Evolutionary conservation across 1,284 basidiomycete species (phyloP), one percentile per base, ranked within the genome.

Genomic region (Hymenochaete sp.): DNA sequence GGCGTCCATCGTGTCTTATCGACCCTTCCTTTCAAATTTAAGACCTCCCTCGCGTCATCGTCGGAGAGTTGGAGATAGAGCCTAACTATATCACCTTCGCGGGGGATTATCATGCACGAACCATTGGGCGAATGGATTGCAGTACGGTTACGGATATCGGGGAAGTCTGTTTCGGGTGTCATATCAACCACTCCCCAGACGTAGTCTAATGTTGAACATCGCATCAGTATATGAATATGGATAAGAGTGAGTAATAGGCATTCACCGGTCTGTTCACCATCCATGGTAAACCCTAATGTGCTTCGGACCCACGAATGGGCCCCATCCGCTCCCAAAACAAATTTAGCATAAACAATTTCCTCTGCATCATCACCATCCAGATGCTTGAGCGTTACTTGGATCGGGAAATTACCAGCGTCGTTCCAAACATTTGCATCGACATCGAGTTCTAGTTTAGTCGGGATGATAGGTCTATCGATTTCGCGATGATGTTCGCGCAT

Each of bases 271-370:
- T 83, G 79, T 57, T 87, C 83, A 14, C 87, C 87, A 50, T 85
- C 75, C 80, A 89, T 82, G 2, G 68, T 58, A 36, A 89, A 80
- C 2, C 71, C 71, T n/a, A 87, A 63, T 2, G 66, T 55, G 52
- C 80, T 80, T 24, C 86, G 72, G 4, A 87, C 82, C 85, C 84
- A 90, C 2, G 83, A 87, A 62, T 89, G 85, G 0, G 85, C 86
- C 66, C 71, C 78, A 55, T 79, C 77, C 27, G 71, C 62, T 0
- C 77, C 77, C 29, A 79, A 60, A 2, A 78, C 68, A 52, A 66
- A 79, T 54, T 72, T 75, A 1, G 74, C 75, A 29, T 59, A 61
- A 2, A 79, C 68, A 9, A 67, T 61, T 57, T 78, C 74, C 38
- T 61, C 57, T 8, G 59, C 50, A 9, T 55, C 27, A 25, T 62